phyloP scores from a whole-genome alignment of 2,329 filamentous ascomycete species.

The Lecanicillium sp. region DNA sequence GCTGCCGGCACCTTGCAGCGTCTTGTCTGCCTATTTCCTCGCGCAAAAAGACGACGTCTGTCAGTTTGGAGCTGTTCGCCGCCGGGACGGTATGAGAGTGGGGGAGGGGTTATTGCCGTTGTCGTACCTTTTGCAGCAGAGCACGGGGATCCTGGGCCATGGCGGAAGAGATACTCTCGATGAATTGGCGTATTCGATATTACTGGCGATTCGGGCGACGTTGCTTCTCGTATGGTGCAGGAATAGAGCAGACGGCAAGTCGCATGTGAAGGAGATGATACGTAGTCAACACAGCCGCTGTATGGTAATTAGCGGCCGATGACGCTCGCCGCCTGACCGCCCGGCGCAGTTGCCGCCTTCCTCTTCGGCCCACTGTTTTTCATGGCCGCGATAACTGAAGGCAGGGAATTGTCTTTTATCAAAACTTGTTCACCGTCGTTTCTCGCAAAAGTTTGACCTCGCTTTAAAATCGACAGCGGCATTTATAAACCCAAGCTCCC shows the following conservation, averaged over 20 bases:
- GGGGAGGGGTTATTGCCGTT: conserved; percentile 23
- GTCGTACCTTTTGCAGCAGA: conserved; percentile 66
- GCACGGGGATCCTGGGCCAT: conserved; percentile 76
- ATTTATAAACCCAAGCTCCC: neutral
- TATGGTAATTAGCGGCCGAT: conserved; percentile 7
- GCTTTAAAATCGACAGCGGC: neutral
- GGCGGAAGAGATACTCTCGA: conserved; percentile 14
- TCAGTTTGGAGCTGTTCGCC: neutral
- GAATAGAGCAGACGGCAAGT: neutral
- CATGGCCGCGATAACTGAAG: neutral
- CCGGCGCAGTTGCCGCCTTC: neutral
- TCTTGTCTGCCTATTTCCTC: conserved; percentile 66
- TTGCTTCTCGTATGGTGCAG: neutral
- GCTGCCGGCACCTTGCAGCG: conserved; percentile 62
- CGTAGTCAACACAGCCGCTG: conserved; percentile 8
- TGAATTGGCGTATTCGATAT: neutral
- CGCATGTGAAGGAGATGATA: conserved; percentile 11
- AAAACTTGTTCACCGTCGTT: neutral
- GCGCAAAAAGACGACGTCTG: neutral
- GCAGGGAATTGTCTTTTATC: neutral
- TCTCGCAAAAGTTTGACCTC: neutral
- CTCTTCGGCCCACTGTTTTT: conserved; percentile 8
- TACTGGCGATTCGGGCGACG: neutral
- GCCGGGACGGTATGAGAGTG: conserved; percentile 4
- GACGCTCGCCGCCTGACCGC: conserved; percentile 14